Evolutionary conservation across 495 filamentous ascomycete genomes (phyloP).

Genomic region (Penicillium cinerascens): DNA sequence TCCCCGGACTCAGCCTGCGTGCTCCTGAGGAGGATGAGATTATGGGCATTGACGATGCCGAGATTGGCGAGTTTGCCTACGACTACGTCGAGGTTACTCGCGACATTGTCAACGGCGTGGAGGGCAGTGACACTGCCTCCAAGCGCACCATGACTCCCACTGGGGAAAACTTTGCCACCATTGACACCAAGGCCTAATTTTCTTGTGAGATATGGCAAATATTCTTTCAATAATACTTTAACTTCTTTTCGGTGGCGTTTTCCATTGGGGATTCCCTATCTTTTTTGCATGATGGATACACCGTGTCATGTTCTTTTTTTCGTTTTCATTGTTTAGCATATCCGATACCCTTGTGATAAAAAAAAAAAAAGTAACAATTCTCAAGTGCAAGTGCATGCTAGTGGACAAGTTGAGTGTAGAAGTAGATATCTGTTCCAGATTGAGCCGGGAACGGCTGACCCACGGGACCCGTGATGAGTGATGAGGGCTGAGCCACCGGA

Average conservation of each 20-base stretch:
- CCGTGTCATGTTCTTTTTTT: not conserved
- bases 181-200: constrained; percentile 34
- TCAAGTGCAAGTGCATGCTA: not conserved
- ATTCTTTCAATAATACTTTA: constrained; percentile 13
- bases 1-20: constrained; percentile 79
- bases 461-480: not conserved
- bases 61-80: constrained; percentile 98
- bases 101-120: constrained; percentile 68
- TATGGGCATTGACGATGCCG: constrained; percentile 87
- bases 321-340: constrained; percentile 6
- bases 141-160: constrained; percentile 34
- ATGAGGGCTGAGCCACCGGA: not conserved
- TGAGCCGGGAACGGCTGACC: not conserved
- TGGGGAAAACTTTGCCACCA: constrained; percentile 8
- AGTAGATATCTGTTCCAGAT: not conserved
- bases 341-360: constrained; percentile 17
- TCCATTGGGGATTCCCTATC: not conserved
- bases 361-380: not conserved
- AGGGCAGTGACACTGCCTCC: constrained; percentile 31
- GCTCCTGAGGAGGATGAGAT: constrained; percentile 82
- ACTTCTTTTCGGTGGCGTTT: constrained; percentile 5
- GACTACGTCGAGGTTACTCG: constrained; percentile 93
- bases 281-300: not conserved
- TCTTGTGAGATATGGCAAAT: not conserved
- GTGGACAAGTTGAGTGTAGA: not conserved